Percentiles rank a stretch among this genome's conserved stretches.
Conservation (phyloP, 2,329 filamentous ascomycete genomes). For the Didymella keratinophila region DNA sequence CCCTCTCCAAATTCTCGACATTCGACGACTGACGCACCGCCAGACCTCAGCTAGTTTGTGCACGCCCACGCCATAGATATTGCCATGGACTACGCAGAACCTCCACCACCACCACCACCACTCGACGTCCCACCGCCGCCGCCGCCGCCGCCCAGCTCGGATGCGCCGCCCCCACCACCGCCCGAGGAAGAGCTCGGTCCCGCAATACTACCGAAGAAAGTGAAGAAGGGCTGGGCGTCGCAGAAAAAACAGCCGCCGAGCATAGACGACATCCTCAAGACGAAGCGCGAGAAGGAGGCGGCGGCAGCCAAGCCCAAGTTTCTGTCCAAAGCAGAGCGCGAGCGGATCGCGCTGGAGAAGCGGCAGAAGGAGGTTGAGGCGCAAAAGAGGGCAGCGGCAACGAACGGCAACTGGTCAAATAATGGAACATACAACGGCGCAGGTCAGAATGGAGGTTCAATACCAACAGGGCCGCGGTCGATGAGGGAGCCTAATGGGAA, state of each 20-base stretch:
- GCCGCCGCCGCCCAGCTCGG: slow-evolving; percentile 27
- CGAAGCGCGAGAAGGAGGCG: slow-evolving; percentile 86
- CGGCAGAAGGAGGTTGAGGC: slow-evolving; percentile 72
- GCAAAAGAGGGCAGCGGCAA: slow-evolving; percentile 56
- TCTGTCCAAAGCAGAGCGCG: slow-evolving; percentile 81
- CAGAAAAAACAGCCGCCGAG: slow-evolving; percentile 67
- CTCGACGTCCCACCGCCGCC: slow-evolving; percentile 31
- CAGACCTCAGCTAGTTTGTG: no score
- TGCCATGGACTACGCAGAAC: no score
- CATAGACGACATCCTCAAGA: slow-evolving; percentile 83
- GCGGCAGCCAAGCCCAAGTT: slow-evolving; percentile 89
- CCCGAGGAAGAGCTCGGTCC: slow-evolving; percentile 39
- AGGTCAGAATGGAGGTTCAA: slow-evolving; percentile 27
- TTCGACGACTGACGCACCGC: no score
- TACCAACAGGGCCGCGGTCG: slow-evolving; percentile 77
- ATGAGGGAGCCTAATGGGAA: slow-evolving; percentile 52
- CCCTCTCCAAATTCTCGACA: no score
- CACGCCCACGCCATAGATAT: no score
- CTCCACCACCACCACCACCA: slow-evolving; percentile 54
- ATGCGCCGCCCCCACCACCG: slow-evolving; percentile 31
- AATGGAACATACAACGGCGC: background rate
- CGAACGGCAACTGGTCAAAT: slow-evolving; percentile 10
- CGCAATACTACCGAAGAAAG: slow-evolving; percentile 51
- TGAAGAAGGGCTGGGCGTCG: slow-evolving; percentile 64
- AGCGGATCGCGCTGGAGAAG: slow-evolving; percentile 80